phyloP scores from a whole-genome alignment of 2,329 filamentous ascomycete species.

The Penicillium glabrum region DNA sequence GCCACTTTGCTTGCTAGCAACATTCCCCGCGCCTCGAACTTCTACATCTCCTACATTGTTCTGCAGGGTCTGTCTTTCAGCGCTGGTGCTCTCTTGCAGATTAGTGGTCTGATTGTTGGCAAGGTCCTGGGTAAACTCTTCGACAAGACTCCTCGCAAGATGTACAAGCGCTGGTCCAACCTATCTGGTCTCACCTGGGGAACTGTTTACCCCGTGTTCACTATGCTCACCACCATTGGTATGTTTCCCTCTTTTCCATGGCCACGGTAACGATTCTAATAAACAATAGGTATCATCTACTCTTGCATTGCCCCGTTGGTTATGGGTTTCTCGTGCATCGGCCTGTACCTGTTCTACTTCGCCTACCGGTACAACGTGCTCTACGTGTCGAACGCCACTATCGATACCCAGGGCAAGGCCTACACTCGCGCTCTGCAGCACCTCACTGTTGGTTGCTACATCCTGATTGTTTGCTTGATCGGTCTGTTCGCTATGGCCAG shows the following conservation, averaged over 20 bases:
- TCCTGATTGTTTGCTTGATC: constrained; percentile 78
- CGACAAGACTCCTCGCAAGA: constrained; percentile 73
- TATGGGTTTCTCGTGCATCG: constrained; percentile 75
- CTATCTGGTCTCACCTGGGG: constrained; percentile 79
- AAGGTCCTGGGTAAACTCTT: constrained; percentile 72
- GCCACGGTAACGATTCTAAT: constrained; percentile 2
- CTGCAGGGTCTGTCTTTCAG: constrained; percentile 84
- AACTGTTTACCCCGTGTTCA: constrained; percentile 76
- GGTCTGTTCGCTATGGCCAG: constrained; percentile 75
- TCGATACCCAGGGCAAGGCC: constrained; percentile 84
- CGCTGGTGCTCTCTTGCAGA: constrained; percentile 71
- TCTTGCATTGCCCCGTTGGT: constrained; percentile 84
- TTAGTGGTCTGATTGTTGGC: constrained; percentile 71
- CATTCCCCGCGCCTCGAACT: constrained; percentile 83
- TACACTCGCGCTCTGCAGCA: constrained; percentile 89
- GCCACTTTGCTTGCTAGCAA: constrained; percentile 68
- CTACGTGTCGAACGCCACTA: constrained; percentile 76
- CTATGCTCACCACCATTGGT: constrained; percentile 78
- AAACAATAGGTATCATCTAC: constrained; percentile 70
- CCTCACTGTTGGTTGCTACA: constrained; percentile 78
- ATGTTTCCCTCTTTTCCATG: constrained; percentile 34
- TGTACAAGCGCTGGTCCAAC: constrained; percentile 75
- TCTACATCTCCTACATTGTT: constrained; percentile 94
- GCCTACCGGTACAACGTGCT: constrained; percentile 90
- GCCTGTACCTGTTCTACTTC: constrained; percentile 77